Base-by-base conservation (phyloP, 1,284 basidiomycete genomes). In the Cryptococcus sp. region DNA sequence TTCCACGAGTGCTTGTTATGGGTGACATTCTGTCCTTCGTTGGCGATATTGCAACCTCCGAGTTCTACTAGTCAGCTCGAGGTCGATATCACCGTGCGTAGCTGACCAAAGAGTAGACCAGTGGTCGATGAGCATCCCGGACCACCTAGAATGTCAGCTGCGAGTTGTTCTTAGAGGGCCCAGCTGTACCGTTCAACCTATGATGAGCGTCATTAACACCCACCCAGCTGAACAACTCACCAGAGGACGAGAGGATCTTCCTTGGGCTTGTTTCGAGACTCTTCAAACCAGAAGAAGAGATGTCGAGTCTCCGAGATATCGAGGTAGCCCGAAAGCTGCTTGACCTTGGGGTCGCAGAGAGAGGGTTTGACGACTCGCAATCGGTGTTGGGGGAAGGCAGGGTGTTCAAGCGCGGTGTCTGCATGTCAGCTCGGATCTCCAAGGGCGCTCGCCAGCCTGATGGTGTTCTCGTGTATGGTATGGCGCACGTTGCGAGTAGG, bases 241-340 rank as follows among this genome's bases (percentile, higher is more conserved):
- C 92, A 94, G 48, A 95, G 76, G 24, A 91, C 78, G 4, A 95
- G 77, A 10, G 90, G 90, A 18, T 86, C 89, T 41, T 81, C 77
- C 45, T 78, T 73, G 1, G 91, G 89, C 23, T 81, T 77, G 51
- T 73, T 77, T 36, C 90, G 79, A 2, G 84, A 81, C 74, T 93
- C 89, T 83, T 58, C 50, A 47, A 62, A 57, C 60, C 63, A 63
- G 59, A 60, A 61, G 54, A 69, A 55, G 40, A 66, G 56, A 41
- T 73, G 78, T 62, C 87, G 88, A 58, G 85, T 82, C 25, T 87
- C 81, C 0, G 83, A 82, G 53, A 94, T 82, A 66, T 95, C 91
- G 35, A 97, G 79, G 71, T 93, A 95, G 10, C 89, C 89, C 41
- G 87, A 88, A 65, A 87, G 83, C 68, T 91, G 87, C 69, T 91